phyloP scores from a whole-genome alignment of 257 asterid genomes.

The Orobanche coerulescens region DNA sequence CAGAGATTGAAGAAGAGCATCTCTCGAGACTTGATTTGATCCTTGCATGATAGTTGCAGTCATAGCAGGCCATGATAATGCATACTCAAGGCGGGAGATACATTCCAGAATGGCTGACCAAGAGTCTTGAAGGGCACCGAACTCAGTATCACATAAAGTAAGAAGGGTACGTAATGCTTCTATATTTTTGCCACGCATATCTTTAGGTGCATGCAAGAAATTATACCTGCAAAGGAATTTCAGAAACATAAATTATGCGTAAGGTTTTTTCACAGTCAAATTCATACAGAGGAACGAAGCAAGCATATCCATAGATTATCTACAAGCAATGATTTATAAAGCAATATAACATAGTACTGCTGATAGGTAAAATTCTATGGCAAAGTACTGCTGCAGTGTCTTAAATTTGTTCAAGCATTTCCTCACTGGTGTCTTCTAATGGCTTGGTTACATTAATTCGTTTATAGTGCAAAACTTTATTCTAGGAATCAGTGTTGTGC shows the following conservation, averaged over 20 bases:
- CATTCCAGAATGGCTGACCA: conserved; percentile 91
- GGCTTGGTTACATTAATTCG: not conserved
- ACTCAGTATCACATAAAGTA: conserved; percentile 63
- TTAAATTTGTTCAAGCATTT: not conserved
- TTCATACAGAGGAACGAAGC: not conserved
- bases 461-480: not conserved
- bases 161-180: conserved; percentile 90
- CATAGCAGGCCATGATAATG: conserved; percentile 78
- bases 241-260: conserved; percentile 13
- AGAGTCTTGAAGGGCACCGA: conserved; percentile 78
- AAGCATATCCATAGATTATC: not conserved
- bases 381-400: not conserved
- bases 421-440: not conserved
- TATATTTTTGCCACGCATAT: conserved; percentile 85
- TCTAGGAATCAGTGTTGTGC: not conserved
- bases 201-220: conserved; percentile 91
- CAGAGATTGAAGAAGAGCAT: conserved; percentile 71
- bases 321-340: not conserved
- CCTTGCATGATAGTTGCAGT: conserved; percentile 91
- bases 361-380: not conserved
- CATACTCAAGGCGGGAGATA: conserved; percentile 90
- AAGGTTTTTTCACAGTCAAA: conserved; percentile 11
- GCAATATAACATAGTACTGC: too few species aligned
- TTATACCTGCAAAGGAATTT: conserved; percentile 60
- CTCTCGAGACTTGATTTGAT: conserved; percentile 80